Evolutionary conservation across 2,329 filamentous ascomycete species (phyloP), one percentile per base, ranked within the genome.

Genomic region (Drechslera avenae): DNA sequence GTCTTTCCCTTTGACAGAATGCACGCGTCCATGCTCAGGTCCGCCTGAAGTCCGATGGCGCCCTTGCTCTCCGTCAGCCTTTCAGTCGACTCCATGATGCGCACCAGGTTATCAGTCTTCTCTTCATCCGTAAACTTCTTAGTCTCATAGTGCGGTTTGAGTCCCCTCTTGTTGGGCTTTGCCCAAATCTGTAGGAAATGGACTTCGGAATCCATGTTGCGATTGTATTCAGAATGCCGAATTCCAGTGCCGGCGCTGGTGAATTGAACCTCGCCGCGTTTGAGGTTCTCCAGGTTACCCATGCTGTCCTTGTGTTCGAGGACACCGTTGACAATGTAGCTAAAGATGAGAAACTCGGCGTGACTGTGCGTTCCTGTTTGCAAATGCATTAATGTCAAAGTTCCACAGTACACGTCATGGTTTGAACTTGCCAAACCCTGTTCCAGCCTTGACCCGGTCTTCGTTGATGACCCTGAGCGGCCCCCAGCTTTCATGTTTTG

Each of bases 111-210:
- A 64, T 86, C 80, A 51, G 81, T 79, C 80, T 95, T 95, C 54
- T 82, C 80, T 50, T 85, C 87, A 39, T 95, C 90, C 41, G 78
- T 75, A 62, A 91, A 95, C 56, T 83, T 82, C 53, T 79, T 81
- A 4, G 89, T 94, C 72, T 91, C 88, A 69, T 96, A 96, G 32
- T 83, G 80, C 1, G 91, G 91, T 39, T 81, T 80, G 39, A 96
- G 79, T 0, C 89, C 87, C 17, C 80, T 76, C 71, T 85, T 86
- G 83, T 90, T 92, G 0, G 90, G 90, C 41, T 90, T 78, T 1
- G 87, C 90, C 91, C 90, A 96, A 63, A 96, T 95, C 74, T 96
- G 91, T 28, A 96, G 76, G 68, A 95, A 95, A 69, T 95, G 90
- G 10, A 90, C 88, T 18, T 87, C 84, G 36, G 89, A 83, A 12